Evolutionary conservation across 1,139 yeast genomes (phyloP), one percentile per base, ranked within the genome.

Genomic region (Candida sp.): DNA sequence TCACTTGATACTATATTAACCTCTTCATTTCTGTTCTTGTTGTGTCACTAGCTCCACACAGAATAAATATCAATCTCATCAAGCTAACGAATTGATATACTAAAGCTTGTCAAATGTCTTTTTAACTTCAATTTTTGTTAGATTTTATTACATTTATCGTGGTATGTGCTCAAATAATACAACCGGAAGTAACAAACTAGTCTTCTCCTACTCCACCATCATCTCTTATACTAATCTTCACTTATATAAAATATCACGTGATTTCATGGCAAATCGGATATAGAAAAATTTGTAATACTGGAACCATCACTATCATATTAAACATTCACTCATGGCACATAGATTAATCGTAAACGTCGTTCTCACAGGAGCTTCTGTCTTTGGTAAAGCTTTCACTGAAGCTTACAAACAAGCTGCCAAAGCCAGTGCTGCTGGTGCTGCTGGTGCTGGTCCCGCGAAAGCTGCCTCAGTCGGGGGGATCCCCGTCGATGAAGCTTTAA

Each of bases 371-470:
- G 95, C 98, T 9, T 84, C 89, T 50, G 98, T 93, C 36, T 90
- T 93, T 61, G 98, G 98, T 43, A 81, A 88, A 53, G 99, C 99
- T 0, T 93, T 93, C 65, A 79, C 91, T n/a, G 97, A 90, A 63
- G 98, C 99, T 0, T 93, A 91, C 74, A 86, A 85, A 58, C 98
- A 93, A 68, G 98, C 99, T 1, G 96, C 97, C 15, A 84, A 87
- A 45, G 87, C 89, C 5, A 80, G 85, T 43, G 88, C 95, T 19
- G 70, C 78, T 12, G 63, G 75, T 43, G 70, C 79, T 4, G 75
- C 84, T 9, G 19, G 19, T 2, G 73, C 76, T 33, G 81, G 80
- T 41, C 79, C 82, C 34, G 60, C 68, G 38, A 56, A 78, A 63
- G 73, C 72, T 22, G 57, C 65, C 23, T 70, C 77, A 5, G 73